Evolutionary conservation across 2,329 filamentous ascomycete species (phyloP), one percentile per base, ranked within the genome.

Genomic region (Alternaria rosae): DNA sequence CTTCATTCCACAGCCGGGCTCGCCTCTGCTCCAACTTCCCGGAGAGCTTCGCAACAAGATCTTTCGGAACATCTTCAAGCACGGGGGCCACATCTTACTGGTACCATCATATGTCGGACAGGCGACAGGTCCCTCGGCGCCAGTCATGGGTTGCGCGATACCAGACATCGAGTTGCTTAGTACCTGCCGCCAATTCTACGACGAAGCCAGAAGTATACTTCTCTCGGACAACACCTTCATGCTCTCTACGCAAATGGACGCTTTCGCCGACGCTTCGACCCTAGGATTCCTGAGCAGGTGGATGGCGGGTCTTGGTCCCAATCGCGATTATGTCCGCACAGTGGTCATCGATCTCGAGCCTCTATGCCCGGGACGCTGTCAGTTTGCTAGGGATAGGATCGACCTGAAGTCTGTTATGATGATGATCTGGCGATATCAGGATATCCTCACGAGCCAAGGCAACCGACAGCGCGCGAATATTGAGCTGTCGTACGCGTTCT

Each of bases 31-130:
- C 13, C 15, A 15, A 17, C 48, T 52, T 52, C 48, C 48, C 15
- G 48, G 28, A 13, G 48, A 52, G 32, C 13, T 52, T 23, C 48
- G 48, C n/a, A 52, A 52, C 30, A 52, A 52, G 28, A 52, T 52
- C 1, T 17, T n/a, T 52, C 48, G 48, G 21, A 52, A 52, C 20
- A 8, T 25, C 3, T 38, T 35, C 30, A 52, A 38, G 13, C 17
- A 52, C n/a, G 28, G 15, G 13, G 20, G 20, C 17, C 20, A 17
- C 30, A 38, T 52, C 21, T 13, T 52, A n/a, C 30, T 52, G 15
- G 5, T 23, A 38, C 45, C 25, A 17, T 28, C 25, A 3, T 6
- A 13, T 26, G 26, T 48, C 5, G 7, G 12, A 2, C n/a, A 5
- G 6, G 6, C 23, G 10, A 28, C 23, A 12, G 11, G 11, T 20